A percentile compares a stretch with the other conserved stretches of the same genome.
These are phyloP conservation scores for Chlorella variabilis DNA, from an alignment of 163 green algal species.

Conservation along the genomic window DNA sequence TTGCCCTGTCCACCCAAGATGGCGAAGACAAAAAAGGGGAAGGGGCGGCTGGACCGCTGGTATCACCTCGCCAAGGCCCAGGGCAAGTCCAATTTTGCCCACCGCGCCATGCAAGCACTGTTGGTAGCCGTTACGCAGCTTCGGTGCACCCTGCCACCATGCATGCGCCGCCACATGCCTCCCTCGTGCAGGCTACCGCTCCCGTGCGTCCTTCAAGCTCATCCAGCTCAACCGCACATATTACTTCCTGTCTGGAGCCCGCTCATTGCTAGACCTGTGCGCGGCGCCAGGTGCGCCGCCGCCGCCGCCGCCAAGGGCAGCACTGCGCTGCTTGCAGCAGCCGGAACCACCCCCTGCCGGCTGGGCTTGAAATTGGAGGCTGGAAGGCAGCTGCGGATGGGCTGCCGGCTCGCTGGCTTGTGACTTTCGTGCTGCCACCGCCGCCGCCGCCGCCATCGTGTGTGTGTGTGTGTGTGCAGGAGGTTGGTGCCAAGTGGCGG, in stretches of 20 bases:
- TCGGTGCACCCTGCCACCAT: background rate
- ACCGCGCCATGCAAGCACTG: background rate
- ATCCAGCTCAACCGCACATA: slow-evolving; percentile 99
- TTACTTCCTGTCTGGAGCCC: slow-evolving; percentile 86
- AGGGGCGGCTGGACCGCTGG: slow-evolving; percentile 96
- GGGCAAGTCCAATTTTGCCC: slow-evolving; percentile 54
- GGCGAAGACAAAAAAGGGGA: slow-evolving; percentile 86
- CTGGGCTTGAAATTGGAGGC: no score
- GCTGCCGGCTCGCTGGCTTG: no score
- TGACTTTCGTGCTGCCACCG: no score
- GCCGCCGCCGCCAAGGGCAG: slow-evolving; percentile 8
- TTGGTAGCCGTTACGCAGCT: background rate
- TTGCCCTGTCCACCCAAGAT: no score
- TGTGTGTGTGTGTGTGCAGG: no score
- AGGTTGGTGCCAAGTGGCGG: slow-evolving; percentile 88
- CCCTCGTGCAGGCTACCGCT: slow-evolving; percentile 85
- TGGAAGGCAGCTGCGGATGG: no score
- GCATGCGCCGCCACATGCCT: background rate
- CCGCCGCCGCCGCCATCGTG: no score
- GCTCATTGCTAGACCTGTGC: slow-evolving; percentile 93
- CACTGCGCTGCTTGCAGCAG: background rate
- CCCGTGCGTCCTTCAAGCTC: slow-evolving; percentile 98
- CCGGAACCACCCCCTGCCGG: background rate
- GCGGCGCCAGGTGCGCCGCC: slow-evolving; percentile 82
- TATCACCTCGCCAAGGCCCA: slow-evolving; percentile 99